A percentile compares a stretch with the other conserved stretches of the same genome.
Conservation (phyloP, 805 yeast species). For the Starmerella asiatica region DNA sequence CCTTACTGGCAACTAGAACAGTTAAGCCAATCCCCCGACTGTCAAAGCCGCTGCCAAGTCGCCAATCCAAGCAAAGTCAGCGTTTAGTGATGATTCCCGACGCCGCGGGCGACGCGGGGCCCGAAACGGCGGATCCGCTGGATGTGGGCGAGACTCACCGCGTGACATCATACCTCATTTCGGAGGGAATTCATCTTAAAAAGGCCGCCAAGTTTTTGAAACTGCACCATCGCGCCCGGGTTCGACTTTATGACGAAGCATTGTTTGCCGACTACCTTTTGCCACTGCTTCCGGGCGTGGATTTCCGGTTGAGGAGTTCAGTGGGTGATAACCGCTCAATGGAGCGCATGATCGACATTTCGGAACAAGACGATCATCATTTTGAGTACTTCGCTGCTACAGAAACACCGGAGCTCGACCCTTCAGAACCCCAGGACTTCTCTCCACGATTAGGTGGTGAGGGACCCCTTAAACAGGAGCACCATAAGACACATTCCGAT, state of each 20-base stretch:
- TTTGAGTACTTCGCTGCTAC: slow-evolving; percentile 67
- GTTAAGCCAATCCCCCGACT: slow-evolving; percentile 19
- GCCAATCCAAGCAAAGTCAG: slow-evolving; percentile 79
- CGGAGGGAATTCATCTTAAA: slow-evolving; percentile 64
- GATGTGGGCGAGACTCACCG: slow-evolving; percentile 52
- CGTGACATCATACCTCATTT: slow-evolving; percentile 81
- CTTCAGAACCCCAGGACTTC: slow-evolving; percentile 85
- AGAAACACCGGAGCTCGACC: slow-evolving; percentile 51
- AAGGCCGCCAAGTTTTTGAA: slow-evolving; percentile 51
- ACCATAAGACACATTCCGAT: not conserved
- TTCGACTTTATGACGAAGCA: slow-evolving; percentile 85
- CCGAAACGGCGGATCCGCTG: not conserved
- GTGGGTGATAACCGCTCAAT: slow-evolving; percentile 36
- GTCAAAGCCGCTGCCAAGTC: slow-evolving; percentile 26
- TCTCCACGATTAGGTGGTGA: slow-evolving; percentile 29
- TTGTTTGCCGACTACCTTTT: slow-evolving; percentile 77
- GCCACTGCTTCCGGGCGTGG: slow-evolving; percentile 68
- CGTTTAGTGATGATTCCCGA: slow-evolving; percentile 56
- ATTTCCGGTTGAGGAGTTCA: slow-evolving; percentile 27
- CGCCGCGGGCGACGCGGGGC: slow-evolving; percentile 3
- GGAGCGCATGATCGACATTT: slow-evolving; percentile 64
- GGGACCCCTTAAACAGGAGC: not conserved
- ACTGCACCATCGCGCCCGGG: slow-evolving; percentile 65
- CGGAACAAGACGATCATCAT: slow-evolving; percentile 82
- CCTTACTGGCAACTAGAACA: not conserved